A percentile compares a stretch with the other conserved stretches of the same genome.
Evolutionary conservation across 371 early-diverging fungal species (phyloP).

Genomic region (Paraphysoderma sedebokerense): DNA sequence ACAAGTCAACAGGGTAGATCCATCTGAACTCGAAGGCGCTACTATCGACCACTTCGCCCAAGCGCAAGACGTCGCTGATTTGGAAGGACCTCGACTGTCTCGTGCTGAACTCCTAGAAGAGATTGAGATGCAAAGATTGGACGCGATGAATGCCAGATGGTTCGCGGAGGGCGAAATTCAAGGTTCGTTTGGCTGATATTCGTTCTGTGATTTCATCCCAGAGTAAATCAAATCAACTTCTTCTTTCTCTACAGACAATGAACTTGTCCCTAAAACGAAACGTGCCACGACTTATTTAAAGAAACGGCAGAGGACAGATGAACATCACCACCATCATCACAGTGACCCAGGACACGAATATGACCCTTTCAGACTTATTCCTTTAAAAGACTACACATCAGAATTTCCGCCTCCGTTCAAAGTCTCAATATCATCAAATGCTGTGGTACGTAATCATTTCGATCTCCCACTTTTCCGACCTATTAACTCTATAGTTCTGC

Average conservation of each 20-base stretch:
- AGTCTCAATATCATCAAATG: slow-evolving; percentile 36
- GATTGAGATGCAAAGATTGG: slow-evolving; percentile 16
- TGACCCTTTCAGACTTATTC: slow-evolving; percentile 51
- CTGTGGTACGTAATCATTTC: slow-evolving; percentile 35
- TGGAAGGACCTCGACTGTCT: slow-evolving; percentile 7
- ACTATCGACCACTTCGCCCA: slow-evolving; percentile 36
- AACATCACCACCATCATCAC: slow-evolving; percentile 13
- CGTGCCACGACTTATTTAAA: slow-evolving; percentile 10
- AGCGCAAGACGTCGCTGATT: slow-evolving; percentile 4
- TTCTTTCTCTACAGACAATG: slow-evolving; percentile 8
- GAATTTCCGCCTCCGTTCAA: slow-evolving; percentile 35
- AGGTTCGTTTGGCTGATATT: no score
- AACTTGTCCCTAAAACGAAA: slow-evolving; percentile 8
- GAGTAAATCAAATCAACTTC: no score
- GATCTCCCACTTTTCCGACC: no score
- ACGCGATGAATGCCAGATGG: slow-evolving; percentile 29
- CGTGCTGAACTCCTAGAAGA: slow-evolving; percentile 19
- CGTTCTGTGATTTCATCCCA: no score
- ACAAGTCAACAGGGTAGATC: slow-evolving; percentile 33
- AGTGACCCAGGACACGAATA: slow-evolving; percentile 20
- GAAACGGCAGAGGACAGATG: slow-evolving; percentile 3
- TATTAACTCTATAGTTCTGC: not conserved
- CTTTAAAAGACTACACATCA: slow-evolving; percentile 28
- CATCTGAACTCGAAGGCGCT: slow-evolving; percentile 37
- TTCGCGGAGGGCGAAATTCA: slow-evolving; percentile 25